Evolutionary conservation across 2,329 filamentous ascomycete genomes (phyloP).

Genomic region (Penicillium rolfsii): DNA sequence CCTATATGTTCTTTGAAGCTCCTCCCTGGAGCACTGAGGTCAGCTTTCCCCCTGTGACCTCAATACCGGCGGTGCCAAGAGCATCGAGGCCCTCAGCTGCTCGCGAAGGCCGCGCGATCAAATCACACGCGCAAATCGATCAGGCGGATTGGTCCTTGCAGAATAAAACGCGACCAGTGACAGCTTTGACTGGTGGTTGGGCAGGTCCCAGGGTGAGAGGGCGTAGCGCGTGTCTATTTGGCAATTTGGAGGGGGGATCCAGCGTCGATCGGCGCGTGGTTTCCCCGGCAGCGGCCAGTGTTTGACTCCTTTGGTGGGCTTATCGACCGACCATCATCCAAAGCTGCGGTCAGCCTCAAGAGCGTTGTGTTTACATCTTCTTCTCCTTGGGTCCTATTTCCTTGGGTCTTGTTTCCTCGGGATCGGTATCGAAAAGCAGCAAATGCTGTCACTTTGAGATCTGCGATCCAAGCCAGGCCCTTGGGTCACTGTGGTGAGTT

Average conservation of each 20-base stretch:
- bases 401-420: neutral
- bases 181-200: conserved; percentile 4
- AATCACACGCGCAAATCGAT: conserved; percentile 15
- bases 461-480: conserved; percentile 13
- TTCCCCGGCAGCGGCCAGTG: conserved; percentile 26
- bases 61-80: conserved; percentile 19
- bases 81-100: conserved; percentile 12
- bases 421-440: conserved; percentile 4
- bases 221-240: neutral
- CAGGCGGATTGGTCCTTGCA: conserved; percentile 6
- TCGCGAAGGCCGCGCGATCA: conserved; percentile 11
- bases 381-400: neutral
- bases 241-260: neutral
- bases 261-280: conserved; percentile 23
- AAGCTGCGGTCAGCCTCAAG: conserved; percentile 6
- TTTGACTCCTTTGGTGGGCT: conserved; percentile 16
- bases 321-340: conserved; percentile 20
- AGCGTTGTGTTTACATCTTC: conserved; percentile 24
- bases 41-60: neutral
- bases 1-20: neutral
- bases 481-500: conserved; percentile 19
- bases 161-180: neutral
- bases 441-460: conserved; percentile 20
- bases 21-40: neutral
- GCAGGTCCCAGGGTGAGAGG: conserved; percentile 5